Percentiles rank a stretch among this genome's conserved stretches.
phyloP scores from a whole-genome alignment of 1,284 basidiomycete genomes.

The Bjerkandera adusta region DNA sequence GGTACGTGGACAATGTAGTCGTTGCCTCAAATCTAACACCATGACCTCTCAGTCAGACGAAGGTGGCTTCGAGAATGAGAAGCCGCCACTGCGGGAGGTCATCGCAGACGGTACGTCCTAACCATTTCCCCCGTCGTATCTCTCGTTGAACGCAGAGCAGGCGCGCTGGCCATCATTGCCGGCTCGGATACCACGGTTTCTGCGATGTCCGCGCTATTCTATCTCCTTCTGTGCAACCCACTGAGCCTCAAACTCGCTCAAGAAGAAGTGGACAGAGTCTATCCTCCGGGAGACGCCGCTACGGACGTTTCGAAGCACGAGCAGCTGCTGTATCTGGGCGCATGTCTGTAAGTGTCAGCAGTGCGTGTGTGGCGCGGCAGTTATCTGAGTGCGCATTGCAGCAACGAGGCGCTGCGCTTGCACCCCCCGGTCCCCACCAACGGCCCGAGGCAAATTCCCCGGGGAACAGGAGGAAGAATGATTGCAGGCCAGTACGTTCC shows the following conservation, averaged over 20 bases:
- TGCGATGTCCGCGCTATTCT: conserved; percentile 21
- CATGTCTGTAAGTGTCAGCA: conserved; percentile 26
- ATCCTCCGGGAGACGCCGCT: conserved; percentile 25
- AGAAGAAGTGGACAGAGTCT: conserved; percentile 28
- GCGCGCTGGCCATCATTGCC: conserved; percentile 19
- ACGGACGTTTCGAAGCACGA: conserved; percentile 20
- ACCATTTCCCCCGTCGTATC: too few relatives aligned
- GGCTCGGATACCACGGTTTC: conserved; percentile 33
- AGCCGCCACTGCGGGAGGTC: conserved; percentile 32
- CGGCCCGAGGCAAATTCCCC: conserved; percentile 42
- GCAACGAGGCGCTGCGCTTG: conserved; percentile 58
- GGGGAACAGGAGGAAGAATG: conserved; percentile 18
- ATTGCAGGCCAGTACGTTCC: conserved; percentile 27
- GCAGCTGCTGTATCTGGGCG: conserved; percentile 30
- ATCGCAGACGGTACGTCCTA: conserved; percentile 16
- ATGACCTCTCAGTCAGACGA: conserved; percentile 48
- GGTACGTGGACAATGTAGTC: background rate
- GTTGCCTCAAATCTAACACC: too few relatives aligned
- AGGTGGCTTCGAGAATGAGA: conserved; percentile 35
- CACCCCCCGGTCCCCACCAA: conserved; percentile 51
- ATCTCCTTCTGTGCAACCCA: conserved; percentile 21
- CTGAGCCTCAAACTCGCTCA: conserved; percentile 23
- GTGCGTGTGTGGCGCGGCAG: conserved; percentile 1
- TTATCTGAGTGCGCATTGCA: conserved; percentile 30
- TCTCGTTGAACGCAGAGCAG: too few relatives aligned